Conservation (phyloP, 2,329 filamentous ascomycete species). For the Alternaria longipes region DNA sequence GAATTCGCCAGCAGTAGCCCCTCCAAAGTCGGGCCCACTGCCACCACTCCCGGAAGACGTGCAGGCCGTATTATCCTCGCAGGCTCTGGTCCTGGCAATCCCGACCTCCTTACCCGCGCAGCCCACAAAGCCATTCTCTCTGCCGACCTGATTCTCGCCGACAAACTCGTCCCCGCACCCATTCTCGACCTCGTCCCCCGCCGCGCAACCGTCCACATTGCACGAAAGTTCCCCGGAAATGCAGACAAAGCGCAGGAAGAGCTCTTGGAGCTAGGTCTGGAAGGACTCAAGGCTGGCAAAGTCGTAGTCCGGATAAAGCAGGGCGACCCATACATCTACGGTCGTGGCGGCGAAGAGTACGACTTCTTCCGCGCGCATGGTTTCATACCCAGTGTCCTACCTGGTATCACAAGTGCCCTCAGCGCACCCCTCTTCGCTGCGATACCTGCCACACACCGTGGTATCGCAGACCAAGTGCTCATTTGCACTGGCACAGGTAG, state of each 20-base stretch:
- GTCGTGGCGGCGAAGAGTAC: constrained; percentile 91
- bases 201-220: constrained; percentile 87
- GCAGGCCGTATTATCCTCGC: constrained; percentile 83
- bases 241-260: constrained; percentile 93
- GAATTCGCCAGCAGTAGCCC: constrained; percentile 67
- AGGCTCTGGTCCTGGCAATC: constrained; percentile 91
- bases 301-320: constrained; percentile 92
- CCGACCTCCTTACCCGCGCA: constrained; percentile 85
- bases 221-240: constrained; percentile 97
- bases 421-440: constrained; percentile 87
- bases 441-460: constrained; percentile 88
- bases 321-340: constrained; percentile 96
- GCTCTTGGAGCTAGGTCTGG: constrained; percentile 79
- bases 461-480: constrained; percentile 89
- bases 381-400: constrained; percentile 76
- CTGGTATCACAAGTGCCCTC: constrained; percentile 89
- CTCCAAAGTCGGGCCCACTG: constrained; percentile 38
- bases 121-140: constrained; percentile 78
- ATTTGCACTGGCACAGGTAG: constrained; percentile 97
- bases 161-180: constrained; percentile 84
- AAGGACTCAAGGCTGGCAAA: constrained; percentile 73
- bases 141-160: constrained; percentile 82
- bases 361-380: constrained; percentile 80
- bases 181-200: constrained; percentile 91
- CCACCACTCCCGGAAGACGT: constrained; percentile 35